Base-by-base conservation (phyloP, 1,284 basidiomycete genomes). In the Moesziomyces parantarcticus region DNA sequence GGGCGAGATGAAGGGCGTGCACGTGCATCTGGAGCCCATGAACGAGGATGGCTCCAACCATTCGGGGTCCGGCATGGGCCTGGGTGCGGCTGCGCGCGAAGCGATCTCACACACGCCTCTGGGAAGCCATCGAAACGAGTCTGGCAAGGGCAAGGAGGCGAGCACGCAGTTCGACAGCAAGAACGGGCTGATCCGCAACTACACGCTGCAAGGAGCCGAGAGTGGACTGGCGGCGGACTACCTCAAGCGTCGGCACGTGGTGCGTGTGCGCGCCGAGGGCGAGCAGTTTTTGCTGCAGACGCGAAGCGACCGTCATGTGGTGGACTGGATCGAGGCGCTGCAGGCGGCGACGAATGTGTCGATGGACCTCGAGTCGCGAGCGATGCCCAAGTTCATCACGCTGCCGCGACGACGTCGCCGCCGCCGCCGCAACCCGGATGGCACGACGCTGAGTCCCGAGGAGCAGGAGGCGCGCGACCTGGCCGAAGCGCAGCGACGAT, bases 201-300 rank as follows among this genome's bases (percentile, higher is more conserved):
- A 97, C 84, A 90, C 93, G 25, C 86, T 99, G 77, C 94, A 97
- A 83, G 85, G 91, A 62, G 93, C 94, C 18, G 95, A 98, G 86
- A 92, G 91, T 64, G 96, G 96, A 22, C 85, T 98, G 16, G 97
- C 94, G 21, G 95, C 93, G 54, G 96, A 99, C 85, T 99, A 99
- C 85, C 71, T 90, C 77, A 99, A 99, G 87, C 88, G 94, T 68
- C 91, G 90, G 85, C 93, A 98, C 84, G 94, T 98, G 40, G 94
- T 99, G n/a, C 88, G 96, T 25, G 89, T 98, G 34, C 86, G 97
- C 58, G 87, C 93, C 76, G 94, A 96, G 83, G 95, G 95, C 14
- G 93, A 99, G 86, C 96, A 99, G 86, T 99, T 99, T 85, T 86
- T 99, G 81, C 83, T 99, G 69, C 97, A 99, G 85, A 92, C 93